Evolutionary conservation across 176 grass and related monocot genomes (phyloP), one percentile per base, ranked within the genome.

Genomic region (Rhynchospora breviuscula): DNA sequence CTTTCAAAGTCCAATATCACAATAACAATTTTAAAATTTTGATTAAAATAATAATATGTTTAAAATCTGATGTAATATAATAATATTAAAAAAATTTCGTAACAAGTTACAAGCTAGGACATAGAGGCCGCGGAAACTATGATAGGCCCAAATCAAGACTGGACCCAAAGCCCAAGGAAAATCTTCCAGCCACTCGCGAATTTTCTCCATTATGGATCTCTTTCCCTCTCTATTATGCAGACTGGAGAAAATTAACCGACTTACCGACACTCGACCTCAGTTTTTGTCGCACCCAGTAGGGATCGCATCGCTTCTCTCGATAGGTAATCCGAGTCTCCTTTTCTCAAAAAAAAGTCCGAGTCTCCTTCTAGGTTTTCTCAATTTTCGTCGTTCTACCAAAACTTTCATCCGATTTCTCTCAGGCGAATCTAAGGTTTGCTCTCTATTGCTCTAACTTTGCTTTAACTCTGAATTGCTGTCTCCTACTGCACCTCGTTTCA

Each of bases 281-380:
- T 64, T 67, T 40, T 67, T 40, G 13, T 68, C 33, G 1, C 31
- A 18, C 65, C 43, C 6, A 62, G 43, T 68, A 44, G 65, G 65
- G 65, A 68, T 68, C 33, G 13, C 31, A 0, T 68, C 65, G 15
- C 31, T 44, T 68, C 65, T 8, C 5, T 17, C 64, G 5, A 67
- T 14, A 68, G 65, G 65, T 68, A 68, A 68, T 29, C 26, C 26
- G 26, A 29, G 26, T 29, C 26, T 29, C 26, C 26, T 29, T 29
- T 29, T 29, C 26, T 29, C 26, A 29, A 29, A 29, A 29, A 29
- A 29, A 29, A 29, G 26, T 35, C 25, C 29, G 12, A 43, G 17
- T 40, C 26, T 33, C 73, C 23, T 52, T 56, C 49, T 77, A 77
- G 73, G 73, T 77, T 77, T 77, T 77, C 73, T 76, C 73, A 54